These are phyloP conservation scores for Circinella umbellata DNA, from an alignment of 371 early-diverging fungal genomes.

Conservation along the genomic window DNA sequence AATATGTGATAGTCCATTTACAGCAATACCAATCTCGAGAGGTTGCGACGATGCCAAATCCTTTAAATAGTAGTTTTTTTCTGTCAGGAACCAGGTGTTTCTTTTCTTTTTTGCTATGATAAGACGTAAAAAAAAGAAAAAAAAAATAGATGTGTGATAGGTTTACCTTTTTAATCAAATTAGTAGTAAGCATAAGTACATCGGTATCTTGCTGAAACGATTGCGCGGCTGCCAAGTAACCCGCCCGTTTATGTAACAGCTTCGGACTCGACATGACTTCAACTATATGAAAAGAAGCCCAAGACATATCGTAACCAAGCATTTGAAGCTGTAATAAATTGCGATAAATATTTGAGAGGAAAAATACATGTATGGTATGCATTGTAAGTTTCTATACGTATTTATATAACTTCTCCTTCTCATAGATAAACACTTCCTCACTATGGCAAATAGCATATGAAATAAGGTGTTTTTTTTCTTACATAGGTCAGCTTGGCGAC, in stretches of 20 bases:
- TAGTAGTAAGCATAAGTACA: constrained; percentile 95
- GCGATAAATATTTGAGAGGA: background rate
- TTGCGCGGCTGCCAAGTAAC: constrained; percentile 90
- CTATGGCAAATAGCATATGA: background rate
- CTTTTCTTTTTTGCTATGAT: too few species aligned
- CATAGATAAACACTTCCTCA: too few species aligned
- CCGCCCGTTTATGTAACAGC: constrained; percentile 84
- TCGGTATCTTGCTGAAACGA: constrained; percentile 94
- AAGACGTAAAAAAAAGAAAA: background rate
- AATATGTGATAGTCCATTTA: constrained; percentile 90
- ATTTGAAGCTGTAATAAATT: constrained; percentile 81
- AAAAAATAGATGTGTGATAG: background rate
- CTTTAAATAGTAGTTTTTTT: constrained; percentile 34
- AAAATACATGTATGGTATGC: background rate
- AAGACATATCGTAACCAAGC: constrained; percentile 96
- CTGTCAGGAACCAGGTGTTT: background rate
- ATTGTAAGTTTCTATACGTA: background rate
- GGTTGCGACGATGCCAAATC: constrained; percentile 84
- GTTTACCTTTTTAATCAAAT: constrained; percentile 90
- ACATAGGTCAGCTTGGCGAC: constrained; percentile 90
- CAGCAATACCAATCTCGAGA: constrained; percentile 87
- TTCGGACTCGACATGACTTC: constrained; percentile 95
- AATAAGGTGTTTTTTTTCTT: constrained; percentile 1
- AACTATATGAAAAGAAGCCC: constrained; percentile 97
- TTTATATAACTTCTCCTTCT: too few species aligned